A percentile compares a stretch with the other conserved stretches of the same genome.
Evolutionary conservation across 441 rosid species (phyloP).

Genomic region (Gossypium davidsonii): DNA sequence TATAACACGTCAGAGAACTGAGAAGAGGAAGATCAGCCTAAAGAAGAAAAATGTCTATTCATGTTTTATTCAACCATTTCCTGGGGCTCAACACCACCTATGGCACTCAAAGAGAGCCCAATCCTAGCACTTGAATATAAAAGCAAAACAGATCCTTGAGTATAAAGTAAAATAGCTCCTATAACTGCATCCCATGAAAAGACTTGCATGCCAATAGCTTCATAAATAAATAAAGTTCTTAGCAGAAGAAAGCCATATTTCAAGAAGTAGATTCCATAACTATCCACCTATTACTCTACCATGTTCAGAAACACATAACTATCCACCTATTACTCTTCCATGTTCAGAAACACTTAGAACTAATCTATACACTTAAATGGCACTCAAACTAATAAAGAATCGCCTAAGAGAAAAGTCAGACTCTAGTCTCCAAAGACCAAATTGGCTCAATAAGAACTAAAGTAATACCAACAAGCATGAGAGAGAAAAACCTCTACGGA

Average conservation of each 20-base stretch:
- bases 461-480: background rate
- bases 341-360: background rate
- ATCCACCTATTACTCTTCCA: background rate
- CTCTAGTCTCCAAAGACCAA: background rate
- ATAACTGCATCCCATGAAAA: background rate
- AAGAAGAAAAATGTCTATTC: background rate
- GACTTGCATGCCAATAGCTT: background rate
- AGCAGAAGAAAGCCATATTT: background rate
- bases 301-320: background rate
- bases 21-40: background rate
- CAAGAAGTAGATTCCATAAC: background rate
- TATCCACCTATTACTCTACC: background rate
- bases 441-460: background rate
- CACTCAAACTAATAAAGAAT: constrained; percentile 13
- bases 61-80: background rate
- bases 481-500: background rate
- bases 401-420: background rate
- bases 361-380: background rate
- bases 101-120: background rate
- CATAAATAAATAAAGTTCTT: background rate
- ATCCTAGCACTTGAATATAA: background rate
- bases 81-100: background rate
- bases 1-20: background rate
- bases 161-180: background rate
- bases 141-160: background rate